A percentile compares a stretch with the other conserved stretches of the same genome.
These are phyloP conservation scores for Mucor saturninus DNA, from an alignment of 371 early-diverging fungal species.

Conservation along the genomic window DNA sequence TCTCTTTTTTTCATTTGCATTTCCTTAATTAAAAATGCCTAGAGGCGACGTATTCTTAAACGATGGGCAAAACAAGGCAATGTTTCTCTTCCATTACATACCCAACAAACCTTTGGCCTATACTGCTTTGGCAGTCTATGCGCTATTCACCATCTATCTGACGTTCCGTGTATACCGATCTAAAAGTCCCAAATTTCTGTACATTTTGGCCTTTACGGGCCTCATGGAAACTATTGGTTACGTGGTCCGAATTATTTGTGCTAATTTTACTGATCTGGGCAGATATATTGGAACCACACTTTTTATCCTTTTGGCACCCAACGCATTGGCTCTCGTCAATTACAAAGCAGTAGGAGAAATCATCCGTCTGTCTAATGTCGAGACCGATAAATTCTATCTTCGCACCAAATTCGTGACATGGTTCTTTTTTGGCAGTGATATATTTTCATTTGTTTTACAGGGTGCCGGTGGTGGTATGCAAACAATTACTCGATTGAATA, in stretches of 20 bases:
- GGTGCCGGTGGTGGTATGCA: conserved; percentile 25
- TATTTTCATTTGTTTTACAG: conserved; percentile 23
- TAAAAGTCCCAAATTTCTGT: conserved; percentile 24
- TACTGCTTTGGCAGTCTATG: conserved; percentile 11
- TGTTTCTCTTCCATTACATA: conserved; percentile 14
- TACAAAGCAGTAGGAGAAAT: conserved; percentile 45
- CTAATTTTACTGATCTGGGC: conserved; percentile 27
- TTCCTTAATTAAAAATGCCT: background rate
- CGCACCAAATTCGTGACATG: conserved; percentile 45
- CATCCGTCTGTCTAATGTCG: conserved; percentile 23
- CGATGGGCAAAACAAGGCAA: background rate
- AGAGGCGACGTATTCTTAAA: background rate
- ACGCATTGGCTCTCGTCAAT: conserved; percentile 45
- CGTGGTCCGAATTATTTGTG: conserved; percentile 28
- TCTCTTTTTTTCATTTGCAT: background rate
- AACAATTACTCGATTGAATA: background rate
- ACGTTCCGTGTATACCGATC: conserved; percentile 5
- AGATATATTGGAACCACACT: conserved; percentile 35
- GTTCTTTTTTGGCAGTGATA: conserved; percentile 48
- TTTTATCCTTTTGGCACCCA: conserved; percentile 41
- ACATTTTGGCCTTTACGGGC: conserved; percentile 38
- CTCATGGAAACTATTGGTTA: conserved; percentile 42
- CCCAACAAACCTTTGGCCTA: conserved; percentile 11
- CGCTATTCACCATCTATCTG: conserved; percentile 10
- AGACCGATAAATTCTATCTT: conserved; percentile 24